phyloP scores from a whole-genome alignment of 1,284 basidiomycete species.

The Athelia psychrophila region DNA sequence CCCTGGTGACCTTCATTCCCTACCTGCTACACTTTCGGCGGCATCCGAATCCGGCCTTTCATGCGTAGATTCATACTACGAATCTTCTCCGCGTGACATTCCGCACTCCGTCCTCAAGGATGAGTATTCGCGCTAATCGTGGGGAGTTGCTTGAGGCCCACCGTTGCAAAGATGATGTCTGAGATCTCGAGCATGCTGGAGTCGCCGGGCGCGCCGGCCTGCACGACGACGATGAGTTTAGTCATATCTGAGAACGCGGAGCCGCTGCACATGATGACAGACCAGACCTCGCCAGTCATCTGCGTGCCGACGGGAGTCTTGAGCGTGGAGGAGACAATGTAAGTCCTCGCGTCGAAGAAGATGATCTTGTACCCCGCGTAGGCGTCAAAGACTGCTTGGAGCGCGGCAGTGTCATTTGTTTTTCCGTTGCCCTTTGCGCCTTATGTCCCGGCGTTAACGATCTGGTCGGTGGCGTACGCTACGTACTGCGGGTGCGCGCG shows the following conservation, averaged over 20 bases:
- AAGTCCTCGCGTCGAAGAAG: conserved; percentile 43
- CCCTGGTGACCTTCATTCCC: too few relatives aligned
- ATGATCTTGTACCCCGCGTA: conserved; percentile 46
- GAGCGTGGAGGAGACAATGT: conserved; percentile 54
- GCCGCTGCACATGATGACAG: conserved; percentile 30
- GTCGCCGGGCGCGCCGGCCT: conserved; percentile 19
- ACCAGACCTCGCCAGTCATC: conserved; percentile 48
- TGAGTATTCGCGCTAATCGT: too few relatives aligned
- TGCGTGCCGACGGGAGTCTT: conserved; percentile 44
- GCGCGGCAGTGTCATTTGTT: conserved; percentile 48
- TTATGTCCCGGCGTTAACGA: conserved; percentile 44
- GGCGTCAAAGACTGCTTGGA: conserved; percentile 30
- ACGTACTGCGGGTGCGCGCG: conserved; percentile 45
- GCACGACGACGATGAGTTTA: neutral
- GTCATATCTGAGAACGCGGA: neutral
- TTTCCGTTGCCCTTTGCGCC: conserved; percentile 42
- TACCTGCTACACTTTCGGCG: too few relatives aligned
- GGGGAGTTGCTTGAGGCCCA: conserved; percentile 41
- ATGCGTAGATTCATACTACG: too few relatives aligned
- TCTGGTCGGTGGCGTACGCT: conserved; percentile 53
- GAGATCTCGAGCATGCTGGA: conserved; percentile 38
- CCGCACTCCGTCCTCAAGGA: too few relatives aligned
- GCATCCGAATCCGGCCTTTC: too few relatives aligned
- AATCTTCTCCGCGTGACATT: too few relatives aligned
- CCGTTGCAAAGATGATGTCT: conserved; percentile 46